These are phyloP conservation scores for Xylaria sp. DNA, from an alignment of 2,329 filamentous ascomycete species.

Conservation along the genomic window DNA sequence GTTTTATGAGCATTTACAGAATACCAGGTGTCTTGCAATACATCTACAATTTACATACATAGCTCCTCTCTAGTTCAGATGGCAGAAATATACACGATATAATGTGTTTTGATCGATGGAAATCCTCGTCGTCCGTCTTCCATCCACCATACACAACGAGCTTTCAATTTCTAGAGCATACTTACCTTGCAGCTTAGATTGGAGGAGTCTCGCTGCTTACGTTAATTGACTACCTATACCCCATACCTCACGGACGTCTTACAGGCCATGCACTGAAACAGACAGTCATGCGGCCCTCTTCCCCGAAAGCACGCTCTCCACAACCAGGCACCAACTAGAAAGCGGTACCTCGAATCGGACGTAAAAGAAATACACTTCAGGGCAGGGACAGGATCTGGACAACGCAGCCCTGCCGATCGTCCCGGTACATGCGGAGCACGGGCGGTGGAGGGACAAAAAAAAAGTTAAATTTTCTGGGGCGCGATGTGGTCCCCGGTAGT, in stretches of 20 bases:
- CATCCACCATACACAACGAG: not conserved
- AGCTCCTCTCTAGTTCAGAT: constrained; percentile 13
- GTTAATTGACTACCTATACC: not conserved
- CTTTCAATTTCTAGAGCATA: not conserved
- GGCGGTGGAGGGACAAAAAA: no score
- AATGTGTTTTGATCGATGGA: not conserved
- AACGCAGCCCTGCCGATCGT: constrained; percentile 23
- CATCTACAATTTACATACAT: constrained; percentile 18
- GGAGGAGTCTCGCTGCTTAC: not conserved
- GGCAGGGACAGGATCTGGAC: not conserved
- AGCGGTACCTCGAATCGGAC: not conserved
- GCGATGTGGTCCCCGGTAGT: not conserved
- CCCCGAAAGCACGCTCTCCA: not conserved
- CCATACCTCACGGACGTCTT: not conserved
- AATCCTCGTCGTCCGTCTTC: not conserved
- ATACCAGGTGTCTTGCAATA: constrained; percentile 14
- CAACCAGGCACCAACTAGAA: not conserved
- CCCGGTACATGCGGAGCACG: constrained; percentile 17
- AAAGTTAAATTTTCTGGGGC: constrained; percentile 25
- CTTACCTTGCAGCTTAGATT: not conserved
- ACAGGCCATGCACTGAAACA: not conserved
- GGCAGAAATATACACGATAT: constrained; percentile 13
- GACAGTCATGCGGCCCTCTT: not conserved
- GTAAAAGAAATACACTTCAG: not conserved
- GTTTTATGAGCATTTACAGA: constrained; percentile 29